Evolutionary conservation across 2,329 filamentous ascomycete genomes (phyloP).

Genomic region (Leptosphaerulina australis): DNA sequence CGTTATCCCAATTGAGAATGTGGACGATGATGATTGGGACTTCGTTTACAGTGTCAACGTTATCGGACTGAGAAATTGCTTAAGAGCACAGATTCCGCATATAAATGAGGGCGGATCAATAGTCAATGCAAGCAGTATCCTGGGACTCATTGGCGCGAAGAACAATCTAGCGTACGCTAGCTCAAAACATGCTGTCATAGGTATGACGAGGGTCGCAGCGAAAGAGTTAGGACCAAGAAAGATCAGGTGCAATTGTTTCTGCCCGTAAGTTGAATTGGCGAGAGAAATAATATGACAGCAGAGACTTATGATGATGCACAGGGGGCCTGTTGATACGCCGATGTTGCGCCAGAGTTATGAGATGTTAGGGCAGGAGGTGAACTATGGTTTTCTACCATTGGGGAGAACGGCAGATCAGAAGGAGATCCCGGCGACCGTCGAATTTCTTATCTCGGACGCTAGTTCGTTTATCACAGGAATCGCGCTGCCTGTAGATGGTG

Average conservation of each 20-base stretch:
- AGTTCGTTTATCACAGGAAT: constrained; percentile 56
- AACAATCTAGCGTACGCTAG: constrained; percentile 47
- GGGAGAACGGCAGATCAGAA: constrained; percentile 35
- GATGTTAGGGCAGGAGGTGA: constrained; percentile 25
- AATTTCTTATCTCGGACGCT: constrained; percentile 56
- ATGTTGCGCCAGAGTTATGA: constrained; percentile 37
- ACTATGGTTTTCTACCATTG: constrained; percentile 33
- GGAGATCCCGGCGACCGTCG: constrained; percentile 53
- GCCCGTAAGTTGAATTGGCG: constrained; percentile 37
- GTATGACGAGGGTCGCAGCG: constrained; percentile 48
- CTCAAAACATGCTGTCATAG: constrained; percentile 51
- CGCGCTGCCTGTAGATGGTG: constrained; percentile 56
- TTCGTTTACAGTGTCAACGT: constrained; percentile 49
- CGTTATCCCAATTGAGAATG: constrained; percentile 29
- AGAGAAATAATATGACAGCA: background rate
- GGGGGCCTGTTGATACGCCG: constrained; percentile 44
- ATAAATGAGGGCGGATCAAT: constrained; percentile 50
- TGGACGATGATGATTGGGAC: constrained; percentile 50
- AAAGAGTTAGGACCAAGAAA: constrained; percentile 49
- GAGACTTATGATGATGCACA: background rate
- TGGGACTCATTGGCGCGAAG: constrained; percentile 55
- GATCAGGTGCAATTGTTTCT: constrained; percentile 45
- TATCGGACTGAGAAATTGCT: constrained; percentile 48
- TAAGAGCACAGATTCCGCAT: constrained; percentile 49
- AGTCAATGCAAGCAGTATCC: constrained; percentile 58